Evolutionary conservation across 352 stramenopile genomes (phyloP).

Genomic region (Phytophthora sansomeana): DNA sequence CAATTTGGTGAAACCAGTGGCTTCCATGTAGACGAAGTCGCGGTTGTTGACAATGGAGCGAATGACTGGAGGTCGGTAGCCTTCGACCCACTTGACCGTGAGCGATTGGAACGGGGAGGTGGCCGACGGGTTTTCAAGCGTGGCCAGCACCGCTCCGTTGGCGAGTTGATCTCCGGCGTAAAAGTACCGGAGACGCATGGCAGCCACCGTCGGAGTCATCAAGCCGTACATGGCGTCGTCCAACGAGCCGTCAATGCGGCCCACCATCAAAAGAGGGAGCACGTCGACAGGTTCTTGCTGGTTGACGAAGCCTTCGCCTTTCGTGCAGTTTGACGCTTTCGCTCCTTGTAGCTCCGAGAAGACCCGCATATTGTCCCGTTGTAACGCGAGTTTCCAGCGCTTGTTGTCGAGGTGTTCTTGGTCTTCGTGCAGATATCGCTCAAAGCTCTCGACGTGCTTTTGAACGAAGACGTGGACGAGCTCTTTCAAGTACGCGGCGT

Average conservation of each 20-base stretch:
- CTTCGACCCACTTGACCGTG: constrained; percentile 57
- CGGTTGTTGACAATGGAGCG: constrained; percentile 43
- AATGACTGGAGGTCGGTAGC: constrained; percentile 32
- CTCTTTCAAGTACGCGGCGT: constrained; percentile 36
- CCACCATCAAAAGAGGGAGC: constrained; percentile 32
- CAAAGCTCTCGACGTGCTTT: constrained; percentile 36
- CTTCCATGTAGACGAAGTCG: constrained; percentile 50
- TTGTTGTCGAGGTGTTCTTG: constrained; percentile 33
- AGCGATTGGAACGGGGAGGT: constrained; percentile 56
- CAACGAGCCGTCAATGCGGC: constrained; percentile 36
- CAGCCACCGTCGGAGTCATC: constrained; percentile 39
- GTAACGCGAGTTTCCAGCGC: constrained; percentile 41
- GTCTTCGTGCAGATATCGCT: constrained; percentile 40
- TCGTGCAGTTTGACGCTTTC: background rate
- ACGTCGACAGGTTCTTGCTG: constrained; percentile 23
- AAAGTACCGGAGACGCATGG: constrained; percentile 56
- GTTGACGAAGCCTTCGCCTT: constrained; percentile 18
- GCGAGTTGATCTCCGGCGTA: constrained; percentile 44
- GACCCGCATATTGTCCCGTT: constrained; percentile 38
- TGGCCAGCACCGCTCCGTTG: constrained; percentile 47
- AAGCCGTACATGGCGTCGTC: constrained; percentile 57
- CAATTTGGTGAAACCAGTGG: constrained; percentile 47
- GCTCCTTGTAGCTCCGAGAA: constrained; percentile 29
- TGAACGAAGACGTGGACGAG: constrained; percentile 43
- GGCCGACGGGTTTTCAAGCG: constrained; percentile 43